These are phyloP conservation scores for Coniochaeta sp. DNA, from an alignment of 2,329 filamentous ascomycete genomes.

Conservation along the genomic window DNA sequence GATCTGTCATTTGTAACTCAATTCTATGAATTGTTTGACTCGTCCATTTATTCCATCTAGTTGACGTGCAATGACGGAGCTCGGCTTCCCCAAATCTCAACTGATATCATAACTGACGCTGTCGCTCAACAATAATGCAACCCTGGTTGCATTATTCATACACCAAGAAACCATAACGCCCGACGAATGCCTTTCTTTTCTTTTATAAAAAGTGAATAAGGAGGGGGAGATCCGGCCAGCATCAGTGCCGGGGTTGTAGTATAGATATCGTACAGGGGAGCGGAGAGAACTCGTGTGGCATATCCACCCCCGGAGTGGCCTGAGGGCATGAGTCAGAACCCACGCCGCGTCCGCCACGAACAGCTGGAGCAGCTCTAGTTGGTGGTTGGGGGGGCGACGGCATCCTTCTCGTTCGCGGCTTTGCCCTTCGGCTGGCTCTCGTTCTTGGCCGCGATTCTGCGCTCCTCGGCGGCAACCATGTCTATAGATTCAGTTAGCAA, in stretches of 20 bases:
- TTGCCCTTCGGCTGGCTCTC: slow-evolving; percentile 19
- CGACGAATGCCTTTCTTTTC: neutral
- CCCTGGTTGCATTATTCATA: neutral
- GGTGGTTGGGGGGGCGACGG: neutral
- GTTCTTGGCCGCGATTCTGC: slow-evolving; percentile 36
- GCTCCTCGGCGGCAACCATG: slow-evolving; percentile 78
- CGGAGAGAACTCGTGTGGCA: neutral
- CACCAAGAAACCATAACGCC: neutral
- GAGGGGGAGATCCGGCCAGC: neutral
- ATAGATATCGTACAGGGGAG: neutral
- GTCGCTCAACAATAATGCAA: neutral
- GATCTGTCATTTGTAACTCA: neutral
- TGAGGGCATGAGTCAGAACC: neutral
- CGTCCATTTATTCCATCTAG: neutral
- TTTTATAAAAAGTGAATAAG: neutral
- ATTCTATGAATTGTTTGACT: neutral
- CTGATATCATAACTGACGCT: neutral
- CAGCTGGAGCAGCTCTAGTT: neutral
- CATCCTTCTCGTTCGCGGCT: neutral
- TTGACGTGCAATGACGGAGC: neutral
- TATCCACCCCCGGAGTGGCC: neutral
- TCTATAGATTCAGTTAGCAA: slow-evolving; percentile 36
- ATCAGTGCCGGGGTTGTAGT: neutral
- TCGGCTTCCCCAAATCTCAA: neutral
- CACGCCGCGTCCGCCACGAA: neutral